Evolutionary conservation across 2,329 filamentous ascomycete species (phyloP), one percentile per base, ranked within the genome.

Genomic region (Aureobasidium melanogenum): DNA sequence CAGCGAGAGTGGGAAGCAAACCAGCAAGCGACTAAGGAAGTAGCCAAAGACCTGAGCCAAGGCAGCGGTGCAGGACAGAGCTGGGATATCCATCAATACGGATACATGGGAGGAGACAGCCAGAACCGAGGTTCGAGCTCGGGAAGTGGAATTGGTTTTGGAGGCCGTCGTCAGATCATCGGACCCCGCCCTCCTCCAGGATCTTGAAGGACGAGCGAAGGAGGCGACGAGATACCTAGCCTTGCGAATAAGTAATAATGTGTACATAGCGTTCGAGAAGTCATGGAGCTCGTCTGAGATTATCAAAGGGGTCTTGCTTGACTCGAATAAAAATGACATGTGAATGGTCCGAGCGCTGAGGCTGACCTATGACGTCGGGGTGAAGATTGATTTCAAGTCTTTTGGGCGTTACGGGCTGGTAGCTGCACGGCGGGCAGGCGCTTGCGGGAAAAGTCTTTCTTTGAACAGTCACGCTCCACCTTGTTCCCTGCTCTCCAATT

Each of bases 1-100:
- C 88, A 92, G 74, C 81, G 80, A 61, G 88, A 92, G 71, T 92
- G 89, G 89, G 89, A 94, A 72, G 84, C 88, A 64, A 78, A 84
- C 1, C 89, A 93, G 73, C 79, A 84, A 68, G 84, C 83, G 65
- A 82, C 84, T 19, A 82, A 83, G 24, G 80, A 80, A 60, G 80
- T 82, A 0, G 77, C 79, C 6, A 79, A 77, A 36, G 77, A 81
- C 19, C 73, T 75, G 1, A 80, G 82, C 15, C 84, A 87, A 26
- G 87, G 86, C 0, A 82, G 84, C 44, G 85, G 84, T 0, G 84
- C 83, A n/a, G 88, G 88, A 0, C 77, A 88, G 12, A 80, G 82
- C 17, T 92, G 88, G 88, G 88, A 92, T 66, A 85, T 90, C 12
- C 83, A 85, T 61, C 88, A 91, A 74, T 90, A 88, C 64, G 88